Evolutionary conservation across 169 alveolate species (phyloP), one percentile per base, ranked within the genome.

Genomic region (Plasmodium ovale): DNA sequence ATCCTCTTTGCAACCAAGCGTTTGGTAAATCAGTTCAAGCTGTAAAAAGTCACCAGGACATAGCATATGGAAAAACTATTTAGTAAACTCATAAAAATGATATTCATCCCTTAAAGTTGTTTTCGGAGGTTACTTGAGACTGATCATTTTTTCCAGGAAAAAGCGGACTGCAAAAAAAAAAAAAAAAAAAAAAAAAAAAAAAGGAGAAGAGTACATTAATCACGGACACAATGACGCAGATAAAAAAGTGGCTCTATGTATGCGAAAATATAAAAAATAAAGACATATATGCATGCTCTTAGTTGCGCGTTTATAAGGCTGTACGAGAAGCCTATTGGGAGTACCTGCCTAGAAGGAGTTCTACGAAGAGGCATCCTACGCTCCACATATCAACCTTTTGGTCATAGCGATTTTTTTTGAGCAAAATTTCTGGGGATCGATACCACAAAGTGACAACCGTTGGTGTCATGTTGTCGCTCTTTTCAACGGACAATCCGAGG

Each of bases 381-480:
- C 96, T 92, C 97, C 98, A 96, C 42, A 96, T 90, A 72, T 96
- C 98, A 59, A 93, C 92, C 29, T 96, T 96, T 68, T 93, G 95
- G 4, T 95, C 93, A 69, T 96, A 96, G 69, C 82, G 79, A 3
- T 94, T 87, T 14, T 95, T 92, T 58, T 93, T 82, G 51, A 96
- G 88, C 47, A 96, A 85, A 35, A 94, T 96, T 92, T 96, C 98
- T 5, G 98, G 98, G 4, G 97, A 94, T 70, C 98, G 71, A 92
- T 96, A 96, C 97, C 97, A 96, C 54, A 95, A 73, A 12, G 96
- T 92, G 62, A 92, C 95, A 31, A 92, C 95, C 27, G 93, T 88
- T 31, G 93, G 94, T 12, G 95, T 93, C 87, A 91, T 87, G 39
- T 70, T 47, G 1, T 88, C 77, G 31, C 58, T 60, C 60, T 82